Evolutionary conservation across 2,329 filamentous ascomycete species (phyloP), one percentile per base, ranked within the genome.

Genomic region (Mariannaea elegans): DNA sequence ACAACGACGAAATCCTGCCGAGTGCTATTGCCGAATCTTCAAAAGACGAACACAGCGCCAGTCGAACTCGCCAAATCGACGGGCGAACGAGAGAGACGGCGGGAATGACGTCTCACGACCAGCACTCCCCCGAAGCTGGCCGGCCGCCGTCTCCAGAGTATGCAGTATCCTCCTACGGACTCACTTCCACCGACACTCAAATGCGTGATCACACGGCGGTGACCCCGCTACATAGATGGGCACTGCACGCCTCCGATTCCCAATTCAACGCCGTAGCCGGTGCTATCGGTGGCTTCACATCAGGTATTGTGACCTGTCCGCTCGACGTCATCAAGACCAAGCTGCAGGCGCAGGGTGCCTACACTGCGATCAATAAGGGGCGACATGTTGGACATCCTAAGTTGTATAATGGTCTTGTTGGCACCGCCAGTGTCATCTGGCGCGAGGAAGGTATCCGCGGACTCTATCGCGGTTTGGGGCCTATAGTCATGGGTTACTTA

Each of bases 321-420:
- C 88, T 99, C 68, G 95, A 99, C 82, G 95, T 99, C 63, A 98
- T 99, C 78, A 99, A 99, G 82, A 99, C 95, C 42, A 98, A 97
- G 78, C 80, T 99, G 61, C 95, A 99, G 76, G 94, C 94, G 14
- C 95, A 98, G 76, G 94, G 94, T 64, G 92, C 93, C 18, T 96
- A 97, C 76, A 68, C 76, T 67, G 84, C 79, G 66, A 77, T 76
- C 72, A 83, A 79, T 69, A 80, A 80, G 64, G 81, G 77, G 61
- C 75, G 75, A 53, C 80, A 81, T 74, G 81, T 79, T 24, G 81
- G 80, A 24, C 82, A 84, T 60, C 77, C 80, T 19, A 81, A 80
- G 82, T 80, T 95, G 48, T 99, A 99, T 75, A 89, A 90, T 63
- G 95, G 95, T 7, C 84, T 99, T 71, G 73, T 96, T 8, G 95